Percentiles rank a stretch among this genome's conserved stretches.
Evolutionary conservation across 257 asterid genomes (phyloP).

Genomic region (Cynanchum wilfordii): DNA sequence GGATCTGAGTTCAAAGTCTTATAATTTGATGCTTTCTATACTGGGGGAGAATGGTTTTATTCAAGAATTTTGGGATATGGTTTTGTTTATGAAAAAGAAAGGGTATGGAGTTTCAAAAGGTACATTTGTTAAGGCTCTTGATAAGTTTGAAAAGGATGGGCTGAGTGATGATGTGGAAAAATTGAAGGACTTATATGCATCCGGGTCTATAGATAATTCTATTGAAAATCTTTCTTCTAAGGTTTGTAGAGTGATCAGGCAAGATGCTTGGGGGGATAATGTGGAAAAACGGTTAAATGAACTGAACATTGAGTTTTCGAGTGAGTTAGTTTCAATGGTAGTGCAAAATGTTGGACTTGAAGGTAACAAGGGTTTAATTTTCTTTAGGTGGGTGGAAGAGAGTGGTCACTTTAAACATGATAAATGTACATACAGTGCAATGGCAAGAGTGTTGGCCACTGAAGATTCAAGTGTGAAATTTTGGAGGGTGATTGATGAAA

Average conservation of each 20-base stretch:
- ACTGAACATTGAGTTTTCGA: constrained; percentile 44
- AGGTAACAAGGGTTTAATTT: constrained; percentile 55
- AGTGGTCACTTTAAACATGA: constrained; percentile 52
- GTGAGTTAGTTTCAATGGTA: constrained; percentile 49
- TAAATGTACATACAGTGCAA: constrained; percentile 44
- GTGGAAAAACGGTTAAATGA: constrained; percentile 54
- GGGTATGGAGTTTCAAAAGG: constrained; percentile 57
- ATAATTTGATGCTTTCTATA: constrained; percentile 55
- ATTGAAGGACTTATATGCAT: constrained; percentile 46
- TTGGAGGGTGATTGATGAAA: constrained; percentile 71
- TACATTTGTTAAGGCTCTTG: constrained; percentile 33
- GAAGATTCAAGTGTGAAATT: constrained; percentile 51
- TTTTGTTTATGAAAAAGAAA: constrained; percentile 49
- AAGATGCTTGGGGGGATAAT: constrained; percentile 66
- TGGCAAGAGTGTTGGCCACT: constrained; percentile 50
- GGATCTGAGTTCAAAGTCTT: constrained; percentile 66
- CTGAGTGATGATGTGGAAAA: constrained; percentile 46
- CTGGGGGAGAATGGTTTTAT: constrained; percentile 49
- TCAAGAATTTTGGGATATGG: constrained; percentile 58
- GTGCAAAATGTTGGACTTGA: constrained; percentile 46
- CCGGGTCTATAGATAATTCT: constrained; percentile 38
- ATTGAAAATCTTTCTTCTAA: constrained; percentile 26
- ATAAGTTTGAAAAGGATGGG: constrained; percentile 51
- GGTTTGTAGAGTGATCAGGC: constrained; percentile 42
- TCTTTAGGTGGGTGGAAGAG: constrained; percentile 90